Conservation (phyloP, 345 rosid genomes). For the Geranium brycei region DNA sequence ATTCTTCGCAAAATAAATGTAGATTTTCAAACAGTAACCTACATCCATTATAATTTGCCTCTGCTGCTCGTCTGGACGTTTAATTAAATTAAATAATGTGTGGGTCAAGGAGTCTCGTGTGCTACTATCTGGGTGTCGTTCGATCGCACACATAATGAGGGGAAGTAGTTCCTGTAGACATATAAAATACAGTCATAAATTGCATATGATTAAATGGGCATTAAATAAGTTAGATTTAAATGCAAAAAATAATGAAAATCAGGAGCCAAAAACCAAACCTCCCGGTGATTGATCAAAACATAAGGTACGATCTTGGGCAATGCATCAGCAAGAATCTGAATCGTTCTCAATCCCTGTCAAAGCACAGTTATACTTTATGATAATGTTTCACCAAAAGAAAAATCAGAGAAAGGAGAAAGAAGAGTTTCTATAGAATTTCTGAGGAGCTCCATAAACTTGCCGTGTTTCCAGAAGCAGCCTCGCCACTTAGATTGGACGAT, state of each 20-base stretch:
- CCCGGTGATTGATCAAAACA: conserved; percentile 94
- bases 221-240: background rate
- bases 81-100: conserved; percentile 81
- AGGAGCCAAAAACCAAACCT: conserved; percentile 33
- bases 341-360: conserved; percentile 73
- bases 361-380: conserved; percentile 11
- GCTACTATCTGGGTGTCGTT: conserved; percentile 73
- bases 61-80: conserved; percentile 97
- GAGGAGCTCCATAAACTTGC: conserved; percentile 30
- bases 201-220: background rate
- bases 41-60: conserved; percentile 93
- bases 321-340: conserved; percentile 92
- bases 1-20: conserved; percentile 3
- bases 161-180: conserved; percentile 79
- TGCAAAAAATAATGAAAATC: background rate
- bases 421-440: background rate
- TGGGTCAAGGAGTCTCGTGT: conserved; percentile 90
- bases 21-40: conserved; percentile 24
- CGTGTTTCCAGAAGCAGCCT: conserved; percentile 37
- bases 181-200: conserved; percentile 5
- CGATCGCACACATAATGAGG: conserved; percentile 95
- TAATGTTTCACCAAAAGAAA: conserved; percentile 8
- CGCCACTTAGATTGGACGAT: conserved; percentile 29
- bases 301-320: conserved; percentile 95
- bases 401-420: conserved; percentile 2